phyloP scores from a whole-genome alignment of 352 stramenopile genomes.

The Phytophthora pistaciae region DNA sequence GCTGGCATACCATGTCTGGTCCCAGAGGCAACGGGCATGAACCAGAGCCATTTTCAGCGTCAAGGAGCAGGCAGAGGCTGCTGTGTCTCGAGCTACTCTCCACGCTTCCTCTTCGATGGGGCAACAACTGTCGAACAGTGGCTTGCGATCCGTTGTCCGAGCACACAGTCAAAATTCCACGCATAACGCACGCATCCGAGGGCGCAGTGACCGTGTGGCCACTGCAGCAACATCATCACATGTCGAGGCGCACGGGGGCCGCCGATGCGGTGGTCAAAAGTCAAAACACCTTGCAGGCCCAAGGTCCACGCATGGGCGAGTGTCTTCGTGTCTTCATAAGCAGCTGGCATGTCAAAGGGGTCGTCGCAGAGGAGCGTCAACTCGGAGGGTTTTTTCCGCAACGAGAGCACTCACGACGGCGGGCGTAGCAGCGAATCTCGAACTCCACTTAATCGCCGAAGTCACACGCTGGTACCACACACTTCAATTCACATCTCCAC shows the following conservation, averaged over 20 bases:
- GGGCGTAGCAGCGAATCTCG: too few species aligned
- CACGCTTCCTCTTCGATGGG: neutral
- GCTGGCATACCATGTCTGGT: neutral
- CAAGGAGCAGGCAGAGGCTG: neutral
- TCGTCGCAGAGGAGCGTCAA: too few species aligned
- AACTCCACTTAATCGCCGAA: neutral
- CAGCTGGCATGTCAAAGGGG: neutral
- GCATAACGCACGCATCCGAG: neutral
- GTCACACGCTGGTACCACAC: neutral
- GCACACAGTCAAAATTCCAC: neutral
- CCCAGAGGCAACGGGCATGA: neutral
- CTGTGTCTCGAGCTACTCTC: neutral
- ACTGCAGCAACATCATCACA: neutral
- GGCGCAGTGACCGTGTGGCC: neutral
- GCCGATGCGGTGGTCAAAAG: neutral
- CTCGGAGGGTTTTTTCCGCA: too few species aligned
- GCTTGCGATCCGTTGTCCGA: too few species aligned
- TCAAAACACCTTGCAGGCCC: neutral
- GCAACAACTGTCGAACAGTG: neutral
- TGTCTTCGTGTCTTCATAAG: neutral
- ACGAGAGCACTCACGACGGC: too few species aligned
- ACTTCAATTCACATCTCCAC: neutral
- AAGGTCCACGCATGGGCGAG: neutral
- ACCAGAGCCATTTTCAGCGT: neutral
- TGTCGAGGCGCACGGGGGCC: neutral